These are phyloP conservation scores for Parietaria judaica DNA, from an alignment of 306 rosid genomes.

Conservation along the genomic window DNA sequence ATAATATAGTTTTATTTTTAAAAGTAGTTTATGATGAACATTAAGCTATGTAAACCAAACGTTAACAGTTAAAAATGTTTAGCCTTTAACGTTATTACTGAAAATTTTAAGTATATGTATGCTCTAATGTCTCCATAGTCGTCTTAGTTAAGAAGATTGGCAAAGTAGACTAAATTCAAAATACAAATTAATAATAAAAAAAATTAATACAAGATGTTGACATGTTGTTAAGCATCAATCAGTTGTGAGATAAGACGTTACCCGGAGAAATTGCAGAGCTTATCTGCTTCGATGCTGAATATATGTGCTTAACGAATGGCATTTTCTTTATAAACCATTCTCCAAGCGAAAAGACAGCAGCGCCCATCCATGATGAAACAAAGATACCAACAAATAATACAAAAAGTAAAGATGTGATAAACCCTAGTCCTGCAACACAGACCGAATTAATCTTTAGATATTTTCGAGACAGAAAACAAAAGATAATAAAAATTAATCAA, in stretches of 20 bases:
- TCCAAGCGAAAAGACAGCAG: conserved; percentile 74
- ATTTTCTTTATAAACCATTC: conserved; percentile 85
- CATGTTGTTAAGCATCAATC: conserved; percentile 10
- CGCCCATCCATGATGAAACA: conserved; percentile 92
- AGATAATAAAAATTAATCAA: background rate
- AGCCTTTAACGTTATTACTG: too few species aligned
- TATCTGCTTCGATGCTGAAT: conserved; percentile 90
- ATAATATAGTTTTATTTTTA: too few species aligned
- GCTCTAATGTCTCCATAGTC: too few species aligned
- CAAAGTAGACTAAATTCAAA: too few species aligned
- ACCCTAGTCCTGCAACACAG: conserved; percentile 81
- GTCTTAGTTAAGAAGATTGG: too few species aligned
- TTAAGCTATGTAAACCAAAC: too few species aligned
- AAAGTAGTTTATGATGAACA: too few species aligned
- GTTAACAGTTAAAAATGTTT: too few species aligned
- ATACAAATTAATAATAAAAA: too few species aligned
- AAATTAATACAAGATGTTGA: too few species aligned
- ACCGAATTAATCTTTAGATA: conserved; percentile 17
- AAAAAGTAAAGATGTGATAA: conserved; percentile 68
- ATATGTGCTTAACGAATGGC: conserved; percentile 86
- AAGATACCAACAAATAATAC: conserved; percentile 80
- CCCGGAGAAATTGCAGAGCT: conserved; percentile 92
- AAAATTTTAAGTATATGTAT: too few species aligned
- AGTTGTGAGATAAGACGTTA: conserved; percentile 20
- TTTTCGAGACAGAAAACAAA: conserved; percentile 6